Percentiles rank a stretch among this genome's conserved stretches.
Evolutionary conservation across 192 early-diverging fungal species (phyloP).

Genomic region (Diversispora eburnea): DNA sequence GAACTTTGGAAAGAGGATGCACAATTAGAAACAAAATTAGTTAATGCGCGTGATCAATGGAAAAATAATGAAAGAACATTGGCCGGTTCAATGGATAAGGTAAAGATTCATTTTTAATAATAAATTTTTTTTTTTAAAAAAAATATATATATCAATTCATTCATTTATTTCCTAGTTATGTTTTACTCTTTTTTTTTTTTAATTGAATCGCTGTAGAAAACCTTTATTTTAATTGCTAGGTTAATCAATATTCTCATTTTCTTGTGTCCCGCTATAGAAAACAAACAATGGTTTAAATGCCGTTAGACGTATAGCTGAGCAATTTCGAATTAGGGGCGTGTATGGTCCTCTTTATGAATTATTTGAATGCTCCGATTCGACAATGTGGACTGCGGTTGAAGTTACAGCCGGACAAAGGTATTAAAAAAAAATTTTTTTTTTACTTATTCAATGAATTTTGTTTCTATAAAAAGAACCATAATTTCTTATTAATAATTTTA

Average conservation of each 20-base stretch:
- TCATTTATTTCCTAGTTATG: neutral
- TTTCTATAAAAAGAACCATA: neutral
- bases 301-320: slow-evolving; percentile 64
- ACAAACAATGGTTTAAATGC: slow-evolving; percentile 76
- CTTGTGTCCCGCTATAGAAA: slow-evolving; percentile 39
- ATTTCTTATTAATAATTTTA: neutral
- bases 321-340: slow-evolving; percentile 65
- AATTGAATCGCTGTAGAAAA: too few species aligned
- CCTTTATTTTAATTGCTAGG: too few species aligned
- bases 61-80: slow-evolving; percentile 70
- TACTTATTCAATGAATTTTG: too few species aligned
- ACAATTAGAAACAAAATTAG: slow-evolving; percentile 58
- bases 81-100: slow-evolving; percentile 74
- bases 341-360: slow-evolving; percentile 92
- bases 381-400: slow-evolving; percentile 83
- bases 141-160: neutral
- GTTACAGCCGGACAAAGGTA: slow-evolving; percentile 77
- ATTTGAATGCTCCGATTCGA: slow-evolving; percentile 77
- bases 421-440: neutral
- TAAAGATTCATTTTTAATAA: slow-evolving; percentile 24
- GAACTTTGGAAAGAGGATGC: slow-evolving; percentile 90
- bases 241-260: too few species aligned
- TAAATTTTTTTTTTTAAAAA: neutral
- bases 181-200: too few species aligned
- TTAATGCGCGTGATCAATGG: slow-evolving; percentile 70